These are phyloP conservation scores for Stemphylium vesicarium DNA, from an alignment of 2,329 filamentous ascomycete species.

Conservation along the genomic window DNA sequence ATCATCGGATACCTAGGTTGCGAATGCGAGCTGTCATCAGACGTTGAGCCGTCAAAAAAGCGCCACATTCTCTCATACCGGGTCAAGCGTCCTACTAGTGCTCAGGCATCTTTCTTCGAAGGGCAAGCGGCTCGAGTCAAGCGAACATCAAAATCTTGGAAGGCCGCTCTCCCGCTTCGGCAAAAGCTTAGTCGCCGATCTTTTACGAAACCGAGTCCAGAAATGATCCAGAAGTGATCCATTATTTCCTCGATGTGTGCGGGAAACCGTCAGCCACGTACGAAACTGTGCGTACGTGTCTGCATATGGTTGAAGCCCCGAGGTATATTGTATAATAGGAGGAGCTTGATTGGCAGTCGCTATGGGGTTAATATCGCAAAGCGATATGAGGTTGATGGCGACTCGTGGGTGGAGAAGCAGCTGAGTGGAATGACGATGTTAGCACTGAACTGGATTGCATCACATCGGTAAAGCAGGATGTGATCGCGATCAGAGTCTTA, in stretches of 20 bases:
- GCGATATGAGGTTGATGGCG: background rate
- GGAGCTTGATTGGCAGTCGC: background rate
- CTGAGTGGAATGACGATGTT: too few relatives aligned
- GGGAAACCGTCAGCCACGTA: background rate
- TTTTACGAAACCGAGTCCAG: background rate
- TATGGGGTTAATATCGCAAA: background rate
- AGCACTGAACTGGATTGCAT: too few relatives aligned
- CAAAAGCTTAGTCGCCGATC: slow-evolving; percentile 4
- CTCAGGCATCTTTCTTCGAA: background rate
- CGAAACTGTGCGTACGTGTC: background rate
- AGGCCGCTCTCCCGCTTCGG: slow-evolving; percentile 5
- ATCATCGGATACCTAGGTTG: background rate
- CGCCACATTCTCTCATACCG: background rate
- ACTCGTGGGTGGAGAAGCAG: background rate
- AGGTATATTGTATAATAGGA: background rate
- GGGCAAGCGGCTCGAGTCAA: background rate
- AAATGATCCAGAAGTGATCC: background rate
- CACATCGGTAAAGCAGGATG: background rate
- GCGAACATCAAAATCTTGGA: background rate
- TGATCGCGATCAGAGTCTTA: background rate
- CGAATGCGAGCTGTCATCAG: background rate
- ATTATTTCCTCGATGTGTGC: background rate
- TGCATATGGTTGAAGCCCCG: background rate
- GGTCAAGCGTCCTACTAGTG: background rate
- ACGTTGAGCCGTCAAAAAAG: background rate